A percentile compares a stretch with the other conserved stretches of the same genome.
Evolutionary conservation across 495 filamentous ascomycete genomes (phyloP).

Genomic region (Penicillium coprophilum): DNA sequence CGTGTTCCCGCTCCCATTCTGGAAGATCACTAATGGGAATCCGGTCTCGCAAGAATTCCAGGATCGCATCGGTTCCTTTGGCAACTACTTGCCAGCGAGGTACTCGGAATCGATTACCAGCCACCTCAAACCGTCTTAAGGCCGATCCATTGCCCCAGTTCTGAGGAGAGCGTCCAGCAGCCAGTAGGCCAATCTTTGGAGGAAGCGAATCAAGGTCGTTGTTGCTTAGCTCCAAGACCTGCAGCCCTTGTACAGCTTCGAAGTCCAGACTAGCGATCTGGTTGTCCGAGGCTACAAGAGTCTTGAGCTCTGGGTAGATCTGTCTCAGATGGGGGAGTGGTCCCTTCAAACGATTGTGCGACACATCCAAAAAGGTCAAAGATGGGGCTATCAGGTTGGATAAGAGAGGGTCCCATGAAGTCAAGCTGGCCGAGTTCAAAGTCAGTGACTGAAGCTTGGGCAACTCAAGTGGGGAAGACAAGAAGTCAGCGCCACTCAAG

Average conservation of each 20-base stretch:
- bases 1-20: constrained; percentile 37
- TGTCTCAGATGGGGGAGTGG: constrained; percentile 57
- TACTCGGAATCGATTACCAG: constrained; percentile 80
- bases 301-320: constrained; percentile 63
- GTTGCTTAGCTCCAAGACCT: constrained; percentile 72
- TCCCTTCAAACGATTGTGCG: constrained; percentile 69
- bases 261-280: constrained; percentile 68
- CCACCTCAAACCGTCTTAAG: constrained; percentile 61
- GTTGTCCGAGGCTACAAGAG: constrained; percentile 75
- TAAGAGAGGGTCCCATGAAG: constrained; percentile 60
- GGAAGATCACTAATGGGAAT: constrained; percentile 64
- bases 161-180: constrained; percentile 46
- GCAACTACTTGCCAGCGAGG: constrained; percentile 84
- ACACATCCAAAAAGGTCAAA: constrained; percentile 74
- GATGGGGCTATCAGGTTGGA: constrained; percentile 65
- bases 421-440: constrained; percentile 66
- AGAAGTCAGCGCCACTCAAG: constrained; percentile 60
- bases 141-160: constrained; percentile 40
- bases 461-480: constrained; percentile 58
- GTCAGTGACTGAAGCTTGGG: constrained; percentile 74
- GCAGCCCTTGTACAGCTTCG: constrained; percentile 70
- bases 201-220: constrained; percentile 80
- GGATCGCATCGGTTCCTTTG: constrained; percentile 82
- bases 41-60: constrained; percentile 77
- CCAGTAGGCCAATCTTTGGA: constrained; percentile 71